Evolutionary conservation across 2,329 filamentous ascomycete species (phyloP).

Genomic region (Trichoderma sp.): DNA sequence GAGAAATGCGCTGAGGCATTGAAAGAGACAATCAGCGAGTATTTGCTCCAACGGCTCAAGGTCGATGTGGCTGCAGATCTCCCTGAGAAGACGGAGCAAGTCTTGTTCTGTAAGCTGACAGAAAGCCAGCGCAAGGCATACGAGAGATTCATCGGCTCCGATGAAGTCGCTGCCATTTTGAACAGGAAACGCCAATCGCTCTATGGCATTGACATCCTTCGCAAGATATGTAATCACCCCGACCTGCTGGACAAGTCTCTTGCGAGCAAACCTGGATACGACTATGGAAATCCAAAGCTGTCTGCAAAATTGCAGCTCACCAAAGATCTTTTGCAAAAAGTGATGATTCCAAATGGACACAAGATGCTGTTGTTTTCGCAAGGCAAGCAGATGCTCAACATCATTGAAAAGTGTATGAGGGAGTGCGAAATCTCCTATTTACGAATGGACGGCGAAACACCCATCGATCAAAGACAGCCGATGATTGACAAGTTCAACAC

Average conservation of each 20-base stretch:
- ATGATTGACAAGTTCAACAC: constrained; percentile 94
- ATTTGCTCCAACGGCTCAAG: constrained; percentile 89
- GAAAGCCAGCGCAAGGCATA: constrained; percentile 77
- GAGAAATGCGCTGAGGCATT: constrained; percentile 92
- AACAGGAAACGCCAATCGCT: constrained; percentile 76
- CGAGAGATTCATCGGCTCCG: constrained; percentile 76
- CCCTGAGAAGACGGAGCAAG: constrained; percentile 94
- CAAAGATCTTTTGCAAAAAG: constrained; percentile 74
- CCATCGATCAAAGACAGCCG: constrained; percentile 83
- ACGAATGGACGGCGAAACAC: constrained; percentile 92
- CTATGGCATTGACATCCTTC: constrained; percentile 86
- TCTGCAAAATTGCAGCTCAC: constrained; percentile 98
- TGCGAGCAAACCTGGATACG: constrained; percentile 63
- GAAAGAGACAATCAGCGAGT: constrained; percentile 92
- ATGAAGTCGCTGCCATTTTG: constrained; percentile 83
- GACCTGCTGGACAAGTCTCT: constrained; percentile 73
- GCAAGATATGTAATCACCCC: constrained; percentile 98
- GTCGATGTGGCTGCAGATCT: constrained; percentile 91
- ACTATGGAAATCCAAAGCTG: constrained; percentile 76
- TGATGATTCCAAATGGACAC: constrained; percentile 89
- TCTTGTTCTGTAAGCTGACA: constrained; percentile 93
- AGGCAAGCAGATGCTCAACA: constrained; percentile 92
- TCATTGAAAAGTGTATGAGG: constrained; percentile 80
- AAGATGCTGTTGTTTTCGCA: constrained; percentile 94
- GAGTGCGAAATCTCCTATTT: constrained; percentile 74